These are phyloP conservation scores for Colletotrichum plurivorum DNA, from an alignment of 2,329 filamentous ascomycete species.

Conservation along the genomic window DNA sequence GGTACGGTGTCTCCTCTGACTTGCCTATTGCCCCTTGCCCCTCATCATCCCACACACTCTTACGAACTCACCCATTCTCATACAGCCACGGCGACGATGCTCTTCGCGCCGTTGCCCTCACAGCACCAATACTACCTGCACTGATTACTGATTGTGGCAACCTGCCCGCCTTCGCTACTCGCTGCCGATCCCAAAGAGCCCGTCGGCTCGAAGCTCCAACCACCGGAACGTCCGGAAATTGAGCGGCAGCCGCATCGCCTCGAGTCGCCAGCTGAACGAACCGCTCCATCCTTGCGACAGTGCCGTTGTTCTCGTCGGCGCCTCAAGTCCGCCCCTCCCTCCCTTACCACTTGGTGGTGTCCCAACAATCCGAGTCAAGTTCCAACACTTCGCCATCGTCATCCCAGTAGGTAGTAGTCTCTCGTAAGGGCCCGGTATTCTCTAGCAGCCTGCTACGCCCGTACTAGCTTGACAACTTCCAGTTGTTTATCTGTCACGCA, in stretches of 20 bases:
- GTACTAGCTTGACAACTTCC: too few relatives aligned
- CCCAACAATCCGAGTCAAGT: too few relatives aligned
- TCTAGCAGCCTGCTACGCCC: too few relatives aligned
- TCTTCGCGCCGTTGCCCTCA: background rate
- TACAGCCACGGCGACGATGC: background rate
- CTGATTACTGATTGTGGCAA: background rate
- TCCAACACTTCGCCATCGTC: too few relatives aligned
- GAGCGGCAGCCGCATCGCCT: conserved; percentile 8
- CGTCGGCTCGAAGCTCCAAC: background rate
- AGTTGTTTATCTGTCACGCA: too few relatives aligned
- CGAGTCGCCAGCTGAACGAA: background rate
- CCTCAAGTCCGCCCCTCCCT: conserved; percentile 5
- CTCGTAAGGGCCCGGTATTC: too few relatives aligned
- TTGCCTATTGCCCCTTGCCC: background rate
- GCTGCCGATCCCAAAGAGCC: conserved; percentile 1
- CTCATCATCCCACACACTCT: conserved; percentile 8
- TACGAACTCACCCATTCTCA: background rate
- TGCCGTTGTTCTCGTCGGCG: conserved; percentile 10
- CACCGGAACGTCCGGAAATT: conserved; percentile 34
- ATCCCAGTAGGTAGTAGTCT: too few relatives aligned
- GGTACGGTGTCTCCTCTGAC: too few relatives aligned
- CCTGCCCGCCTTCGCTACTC: background rate
- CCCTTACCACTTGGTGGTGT: background rate
- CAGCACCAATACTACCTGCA: background rate
- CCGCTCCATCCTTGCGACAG: conserved; percentile 16